These are phyloP conservation scores for Coemansia sp. DNA, from an alignment of 192 early-diverging fungal species.

Conservation along the genomic window DNA sequence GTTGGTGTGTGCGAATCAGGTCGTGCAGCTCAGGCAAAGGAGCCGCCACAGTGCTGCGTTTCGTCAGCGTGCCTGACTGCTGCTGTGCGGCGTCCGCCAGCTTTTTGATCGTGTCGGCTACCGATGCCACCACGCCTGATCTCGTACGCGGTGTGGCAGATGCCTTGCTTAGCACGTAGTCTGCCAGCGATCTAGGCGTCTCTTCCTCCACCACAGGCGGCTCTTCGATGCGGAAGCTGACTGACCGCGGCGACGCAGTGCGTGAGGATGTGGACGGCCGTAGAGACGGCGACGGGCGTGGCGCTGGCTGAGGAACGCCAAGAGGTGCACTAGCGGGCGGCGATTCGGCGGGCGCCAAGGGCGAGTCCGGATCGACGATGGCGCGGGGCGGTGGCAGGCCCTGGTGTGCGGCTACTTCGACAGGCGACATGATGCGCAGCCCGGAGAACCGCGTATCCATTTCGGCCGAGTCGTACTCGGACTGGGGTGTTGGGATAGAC, in stretches of 20 bases:
- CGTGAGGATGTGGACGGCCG: slow-evolving; percentile 38
- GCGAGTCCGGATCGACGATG: slow-evolving; percentile 46
- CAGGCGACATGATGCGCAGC: slow-evolving; percentile 55
- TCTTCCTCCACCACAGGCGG: background rate
- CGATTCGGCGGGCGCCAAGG: slow-evolving; percentile 18
- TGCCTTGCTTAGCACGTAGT: slow-evolving; percentile 55
- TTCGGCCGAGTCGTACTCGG: slow-evolving; percentile 40
- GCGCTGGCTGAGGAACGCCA: slow-evolving; percentile 11
- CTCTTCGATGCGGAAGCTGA: slow-evolving; percentile 54
- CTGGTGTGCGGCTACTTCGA: slow-evolving; percentile 52
- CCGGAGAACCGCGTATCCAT: slow-evolving; percentile 1
- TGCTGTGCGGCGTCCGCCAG: slow-evolving; percentile 13
- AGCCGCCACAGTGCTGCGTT: background rate
- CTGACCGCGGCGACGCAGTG: slow-evolving; percentile 44
- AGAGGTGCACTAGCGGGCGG: background rate
- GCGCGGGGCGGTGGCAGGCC: slow-evolving; percentile 46
- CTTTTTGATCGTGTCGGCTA: slow-evolving; percentile 55
- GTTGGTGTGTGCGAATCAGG: slow-evolving; percentile 50
- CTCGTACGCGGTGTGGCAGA: background rate
- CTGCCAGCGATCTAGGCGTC: slow-evolving; percentile 37
- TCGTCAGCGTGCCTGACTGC: background rate
- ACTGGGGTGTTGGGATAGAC: slow-evolving; percentile 51
- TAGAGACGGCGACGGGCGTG: slow-evolving; percentile 46
- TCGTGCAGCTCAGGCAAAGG: slow-evolving; percentile 50
- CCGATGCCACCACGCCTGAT: slow-evolving; percentile 33